Percentiles rank a stretch among this genome's conserved stretches.
These are phyloP conservation scores for Yamadazyma sp. DNA, from an alignment of 1,139 yeast genomes.

Conservation along the genomic window DNA sequence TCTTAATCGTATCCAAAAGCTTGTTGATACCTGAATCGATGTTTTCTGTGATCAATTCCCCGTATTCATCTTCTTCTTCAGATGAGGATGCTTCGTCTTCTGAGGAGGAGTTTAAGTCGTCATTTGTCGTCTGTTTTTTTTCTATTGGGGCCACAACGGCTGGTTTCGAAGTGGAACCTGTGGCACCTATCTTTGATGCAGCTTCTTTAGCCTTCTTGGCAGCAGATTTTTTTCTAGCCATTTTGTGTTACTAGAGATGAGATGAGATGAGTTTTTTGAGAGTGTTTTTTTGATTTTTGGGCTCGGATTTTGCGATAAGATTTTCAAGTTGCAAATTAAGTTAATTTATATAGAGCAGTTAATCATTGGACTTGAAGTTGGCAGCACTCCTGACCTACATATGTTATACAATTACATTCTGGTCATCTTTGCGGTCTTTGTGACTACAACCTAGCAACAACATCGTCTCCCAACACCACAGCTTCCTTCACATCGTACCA, in stretches of 20 bases:
- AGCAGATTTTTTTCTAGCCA: conserved; percentile 93
- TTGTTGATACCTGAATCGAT: conserved; percentile 77
- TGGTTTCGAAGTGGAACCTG: background rate
- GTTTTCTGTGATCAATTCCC: conserved; percentile 82
- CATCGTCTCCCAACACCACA: background rate
- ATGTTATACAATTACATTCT: background rate
- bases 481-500: conserved; percentile 42
- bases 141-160: background rate
- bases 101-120: conserved; percentile 21
- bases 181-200: conserved; percentile 17
- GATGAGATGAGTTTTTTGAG: conserved; percentile 14
- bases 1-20: conserved; percentile 69
- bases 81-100: conserved; percentile 37
- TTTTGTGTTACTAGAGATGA: conserved; percentile 23
- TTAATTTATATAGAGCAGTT: too few species aligned
- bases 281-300: too few species aligned
- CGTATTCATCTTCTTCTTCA: conserved; percentile 92
- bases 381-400: too few species aligned
- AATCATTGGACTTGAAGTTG: too few species aligned
- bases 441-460: background rate
- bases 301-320: too few species aligned
- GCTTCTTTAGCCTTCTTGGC: conserved; percentile 72
- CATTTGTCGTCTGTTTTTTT: conserved; percentile 17
- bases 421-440: too few species aligned
- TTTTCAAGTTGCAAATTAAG: too few species aligned